Percentiles rank a stretch among this genome's conserved stretches.
Conservation (phyloP, 441 rosid species). For the Erysimum cheiri region DNA sequence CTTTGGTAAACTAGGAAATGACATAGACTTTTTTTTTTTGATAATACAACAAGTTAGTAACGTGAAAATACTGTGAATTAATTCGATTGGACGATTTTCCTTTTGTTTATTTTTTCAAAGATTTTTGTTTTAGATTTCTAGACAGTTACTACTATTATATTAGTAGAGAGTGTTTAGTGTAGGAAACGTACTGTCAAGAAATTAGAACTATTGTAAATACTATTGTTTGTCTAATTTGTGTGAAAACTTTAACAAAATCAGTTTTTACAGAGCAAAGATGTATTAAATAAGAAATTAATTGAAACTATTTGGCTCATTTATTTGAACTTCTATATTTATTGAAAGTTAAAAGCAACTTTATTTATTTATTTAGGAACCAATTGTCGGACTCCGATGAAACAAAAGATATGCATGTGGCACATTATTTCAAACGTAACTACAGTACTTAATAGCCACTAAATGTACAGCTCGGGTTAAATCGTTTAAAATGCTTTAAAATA, state of each 20-base stretch:
- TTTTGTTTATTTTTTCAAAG: not conserved
- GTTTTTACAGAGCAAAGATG: too few relatives aligned
- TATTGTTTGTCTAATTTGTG: too few relatives aligned
- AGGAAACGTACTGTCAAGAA: too few relatives aligned
- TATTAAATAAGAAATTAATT: not conserved
- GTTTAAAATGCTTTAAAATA: not conserved
- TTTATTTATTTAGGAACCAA: not conserved
- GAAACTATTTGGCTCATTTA: not conserved
- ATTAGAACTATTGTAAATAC: too few relatives aligned
- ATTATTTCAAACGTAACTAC: constrained; percentile 20
- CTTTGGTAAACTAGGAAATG: not conserved
- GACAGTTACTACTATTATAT: too few relatives aligned
- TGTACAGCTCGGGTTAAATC: constrained; percentile 18
- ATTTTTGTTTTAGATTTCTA: too few relatives aligned
- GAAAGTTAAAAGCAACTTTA: not conserved
- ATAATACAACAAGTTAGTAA: not conserved
- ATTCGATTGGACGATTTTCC: not conserved
- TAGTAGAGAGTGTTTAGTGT: not conserved
- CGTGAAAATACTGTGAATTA: not conserved
- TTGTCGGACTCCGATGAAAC: not conserved
- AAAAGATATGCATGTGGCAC: constrained; percentile 1
- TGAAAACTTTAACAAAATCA: too few relatives aligned
- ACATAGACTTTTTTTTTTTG: constrained; percentile 21
- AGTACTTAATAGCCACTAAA: constrained; percentile 26
- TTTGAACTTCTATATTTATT: not conserved